These are phyloP conservation scores for Pyrenula massariospora DNA, from an alignment of 495 filamentous ascomycete species.

Conservation along the genomic window DNA sequence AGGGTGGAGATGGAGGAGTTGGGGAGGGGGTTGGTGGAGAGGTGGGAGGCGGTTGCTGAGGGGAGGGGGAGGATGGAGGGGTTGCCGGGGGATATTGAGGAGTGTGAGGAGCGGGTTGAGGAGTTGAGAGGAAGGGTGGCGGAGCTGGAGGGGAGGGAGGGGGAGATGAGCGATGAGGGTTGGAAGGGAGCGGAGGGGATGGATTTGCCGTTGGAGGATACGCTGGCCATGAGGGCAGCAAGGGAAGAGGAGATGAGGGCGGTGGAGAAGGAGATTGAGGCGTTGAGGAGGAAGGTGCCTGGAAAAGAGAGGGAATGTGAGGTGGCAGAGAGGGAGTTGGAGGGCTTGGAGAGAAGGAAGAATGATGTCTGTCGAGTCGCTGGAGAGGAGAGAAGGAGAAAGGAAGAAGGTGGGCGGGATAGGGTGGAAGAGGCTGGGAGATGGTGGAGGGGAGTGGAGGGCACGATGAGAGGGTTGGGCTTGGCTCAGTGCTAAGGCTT, in stretches of 20 bases:
- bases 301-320: conserved; percentile 62
- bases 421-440: conserved; percentile 72
- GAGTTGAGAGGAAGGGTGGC: not conserved
- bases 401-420: conserved; percentile 62
- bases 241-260: conserved; percentile 4
- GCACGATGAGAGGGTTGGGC: conserved; percentile 54
- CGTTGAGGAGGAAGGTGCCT: conserved; percentile 30
- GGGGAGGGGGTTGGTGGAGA: conserved; percentile 43
- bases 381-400: conserved; percentile 67
- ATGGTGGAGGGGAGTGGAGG: conserved; percentile 68
- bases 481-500: conserved; percentile 28
- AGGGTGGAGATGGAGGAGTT: conserved; percentile 59
- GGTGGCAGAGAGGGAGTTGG: conserved; percentile 57
- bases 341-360: conserved; percentile 59
- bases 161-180: not conserved
- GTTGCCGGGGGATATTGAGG: not conserved
- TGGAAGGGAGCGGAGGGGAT: not conserved
- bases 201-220: not conserved
- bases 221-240: conserved; percentile 5
- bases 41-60: conserved; percentile 7
- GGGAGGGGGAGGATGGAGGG: not conserved
- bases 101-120: not conserved
- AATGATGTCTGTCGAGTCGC: conserved; percentile 56
- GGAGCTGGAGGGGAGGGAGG: not conserved
- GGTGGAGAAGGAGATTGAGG: not conserved